Conservation (phyloP, 2,329 filamentous ascomycete genomes). For the Nemania bipapillata region DNA sequence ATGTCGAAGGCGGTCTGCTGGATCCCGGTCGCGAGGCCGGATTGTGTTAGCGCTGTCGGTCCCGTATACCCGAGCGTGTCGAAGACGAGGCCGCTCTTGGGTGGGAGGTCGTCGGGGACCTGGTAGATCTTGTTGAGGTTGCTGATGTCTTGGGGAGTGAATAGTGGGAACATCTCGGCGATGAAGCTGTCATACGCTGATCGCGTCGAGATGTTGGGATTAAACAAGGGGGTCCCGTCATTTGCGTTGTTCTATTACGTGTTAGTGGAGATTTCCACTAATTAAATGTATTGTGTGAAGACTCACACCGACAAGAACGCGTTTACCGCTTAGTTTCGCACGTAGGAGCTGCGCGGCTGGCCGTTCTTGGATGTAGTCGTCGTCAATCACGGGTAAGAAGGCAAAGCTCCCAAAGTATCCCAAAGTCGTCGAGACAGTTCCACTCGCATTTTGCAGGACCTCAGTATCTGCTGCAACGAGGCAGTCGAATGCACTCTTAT, state of each 20-base stretch:
- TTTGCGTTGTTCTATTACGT: slow-evolving; percentile 50
- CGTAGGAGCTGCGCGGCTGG: slow-evolving; percentile 39
- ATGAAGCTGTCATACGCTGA: slow-evolving; percentile 46
- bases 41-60: slow-evolving; percentile 59
- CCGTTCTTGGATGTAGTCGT: slow-evolving; percentile 44
- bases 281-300: not conserved
- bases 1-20: slow-evolving; percentile 62
- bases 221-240: slow-evolving; percentile 50
- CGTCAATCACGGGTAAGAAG: slow-evolving; percentile 48
- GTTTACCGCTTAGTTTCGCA: slow-evolving; percentile 41
- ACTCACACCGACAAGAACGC: slow-evolving; percentile 46
- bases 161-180: slow-evolving; percentile 43
- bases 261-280: not conserved
- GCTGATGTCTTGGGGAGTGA: slow-evolving; percentile 37
- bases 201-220: slow-evolving; percentile 46
- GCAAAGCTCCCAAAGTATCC: slow-evolving; percentile 48
- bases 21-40: slow-evolving; percentile 58
- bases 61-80: slow-evolving; percentile 53
- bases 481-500: slow-evolving; percentile 44
- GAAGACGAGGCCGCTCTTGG: slow-evolving; percentile 43
- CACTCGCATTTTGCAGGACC: slow-evolving; percentile 47
- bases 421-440: slow-evolving; percentile 45
- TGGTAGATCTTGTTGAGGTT: slow-evolving; percentile 40
- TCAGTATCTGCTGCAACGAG: slow-evolving; percentile 43
- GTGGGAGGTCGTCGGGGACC: slow-evolving; percentile 32